phyloP scores from a whole-genome alignment of 176 grass and related monocot genomes.

The Phoenix dactylifera region DNA sequence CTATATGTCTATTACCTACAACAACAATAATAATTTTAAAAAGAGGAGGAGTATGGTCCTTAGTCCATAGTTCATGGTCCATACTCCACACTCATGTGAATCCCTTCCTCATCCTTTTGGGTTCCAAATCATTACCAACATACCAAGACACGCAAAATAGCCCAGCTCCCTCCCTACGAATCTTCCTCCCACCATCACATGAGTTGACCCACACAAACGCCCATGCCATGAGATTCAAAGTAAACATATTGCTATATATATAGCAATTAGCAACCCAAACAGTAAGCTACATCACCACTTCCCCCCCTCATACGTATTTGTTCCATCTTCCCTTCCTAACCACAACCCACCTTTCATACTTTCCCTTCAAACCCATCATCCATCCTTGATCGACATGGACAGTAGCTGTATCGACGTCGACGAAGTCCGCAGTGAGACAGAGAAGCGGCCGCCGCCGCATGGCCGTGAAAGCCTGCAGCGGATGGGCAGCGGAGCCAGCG shows the following conservation, averaged over 20 bases:
- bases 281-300: too few relatives aligned
- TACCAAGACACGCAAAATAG: not conserved
- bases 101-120: slow-evolving; percentile 1
- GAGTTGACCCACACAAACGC: not conserved
- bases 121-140: too few relatives aligned
- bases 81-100: slow-evolving; percentile 19
- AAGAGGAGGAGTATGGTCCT: too few relatives aligned
- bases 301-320: too few relatives aligned
- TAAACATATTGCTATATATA: too few relatives aligned
- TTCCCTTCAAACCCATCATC: too few relatives aligned
- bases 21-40: too few relatives aligned
- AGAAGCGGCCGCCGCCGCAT: not conserved
- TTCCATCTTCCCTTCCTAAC: not conserved
- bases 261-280: too few relatives aligned
- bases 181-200: not conserved
- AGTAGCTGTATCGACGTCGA: not conserved
- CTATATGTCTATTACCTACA: too few relatives aligned
- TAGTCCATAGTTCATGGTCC: not conserved
- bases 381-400: not conserved
- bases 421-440: not conserved
- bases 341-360: too few relatives aligned
- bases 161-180: not conserved
- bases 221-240: too few relatives aligned
- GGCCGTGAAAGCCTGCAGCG: not conserved
- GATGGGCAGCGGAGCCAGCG: slow-evolving; percentile 5